Evolutionary conservation across 164 flowering plant species (phyloP), one percentile per base, ranked within the genome.

Genomic region (Magnolia sinica): DNA sequence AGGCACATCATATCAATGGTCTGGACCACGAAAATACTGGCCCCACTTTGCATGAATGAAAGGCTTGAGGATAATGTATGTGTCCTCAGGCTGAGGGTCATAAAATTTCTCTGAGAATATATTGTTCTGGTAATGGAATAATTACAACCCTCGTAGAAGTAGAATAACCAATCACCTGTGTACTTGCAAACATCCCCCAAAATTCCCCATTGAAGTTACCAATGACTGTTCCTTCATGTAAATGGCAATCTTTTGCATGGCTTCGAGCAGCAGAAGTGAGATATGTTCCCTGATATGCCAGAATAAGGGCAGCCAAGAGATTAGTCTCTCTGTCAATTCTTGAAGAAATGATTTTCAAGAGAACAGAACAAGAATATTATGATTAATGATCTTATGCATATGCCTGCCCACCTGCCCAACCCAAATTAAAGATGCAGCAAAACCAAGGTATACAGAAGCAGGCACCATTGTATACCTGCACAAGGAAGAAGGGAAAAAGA

Each of bases 341-440:
- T 55, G 16, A 50, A 45, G 23, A 20, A 63, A 76, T 23, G 71
- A 14, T 68, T 14, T 68, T 0, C 24, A 68, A 55, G 52, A 64
- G 19, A 19, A 1, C 29, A 4, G 3, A 45, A 37, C 45, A 3
- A 19, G 10, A 23, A 64, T 73, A 67, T 4, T 70, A 9, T 13
- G 7, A 29, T 1, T 45, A 2, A 37, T 37, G 45, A 37, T 37
- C 45, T 37, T 3, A 37, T 37, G 27, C 45, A 64, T 37, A 78
- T 22, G 71, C 63, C 50, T 14, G 59, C 58, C 29, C 64, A 91
- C 98, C 97, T 93, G 89, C 14, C 93, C 99, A 84, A 96, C 99
- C 99, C 99, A 96, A 75, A 94, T 91, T 77, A 96, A 86, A 63
- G 99, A 94, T 71, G 99, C 96, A 74, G 93, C 75, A 85, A 92